phyloP scores from a whole-genome alignment of 257 asterid species.

The Fraxinus excelsior region DNA sequence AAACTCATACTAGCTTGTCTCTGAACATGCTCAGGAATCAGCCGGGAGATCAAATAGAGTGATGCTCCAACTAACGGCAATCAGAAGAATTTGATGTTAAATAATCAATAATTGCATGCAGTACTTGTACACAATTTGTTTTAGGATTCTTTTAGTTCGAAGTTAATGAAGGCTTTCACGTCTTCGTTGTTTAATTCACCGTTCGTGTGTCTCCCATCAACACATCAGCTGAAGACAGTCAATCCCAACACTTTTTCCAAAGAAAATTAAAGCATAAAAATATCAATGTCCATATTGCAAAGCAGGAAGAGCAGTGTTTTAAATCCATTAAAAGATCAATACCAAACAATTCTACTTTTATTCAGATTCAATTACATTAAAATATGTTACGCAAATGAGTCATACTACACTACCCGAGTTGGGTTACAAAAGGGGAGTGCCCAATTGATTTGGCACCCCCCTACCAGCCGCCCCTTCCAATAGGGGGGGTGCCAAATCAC shows the following conservation, averaged over 20 bases:
- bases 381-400: no score
- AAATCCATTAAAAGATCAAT: neutral
- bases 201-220: neutral
- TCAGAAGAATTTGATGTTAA: slow-evolving; percentile 16
- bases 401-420: no score
- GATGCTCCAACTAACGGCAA: no score
- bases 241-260: neutral
- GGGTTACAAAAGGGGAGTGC: no score
- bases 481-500: no score
- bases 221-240: neutral
- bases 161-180: neutral
- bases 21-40: no score
- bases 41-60: no score
- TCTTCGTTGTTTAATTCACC: neutral
- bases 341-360: no score
- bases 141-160: neutral
- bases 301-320: neutral
- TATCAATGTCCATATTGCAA: neutral
- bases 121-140: neutral
- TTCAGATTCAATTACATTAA: neutral
- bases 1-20: no score
- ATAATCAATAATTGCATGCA: neutral
- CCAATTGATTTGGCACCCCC: no score
- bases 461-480: no score
- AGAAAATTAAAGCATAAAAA: neutral